Evolutionary conservation across 2,329 filamentous ascomycete genomes (phyloP), one percentile per base, ranked within the genome.

Genomic region (Botrytis deweyae): DNA sequence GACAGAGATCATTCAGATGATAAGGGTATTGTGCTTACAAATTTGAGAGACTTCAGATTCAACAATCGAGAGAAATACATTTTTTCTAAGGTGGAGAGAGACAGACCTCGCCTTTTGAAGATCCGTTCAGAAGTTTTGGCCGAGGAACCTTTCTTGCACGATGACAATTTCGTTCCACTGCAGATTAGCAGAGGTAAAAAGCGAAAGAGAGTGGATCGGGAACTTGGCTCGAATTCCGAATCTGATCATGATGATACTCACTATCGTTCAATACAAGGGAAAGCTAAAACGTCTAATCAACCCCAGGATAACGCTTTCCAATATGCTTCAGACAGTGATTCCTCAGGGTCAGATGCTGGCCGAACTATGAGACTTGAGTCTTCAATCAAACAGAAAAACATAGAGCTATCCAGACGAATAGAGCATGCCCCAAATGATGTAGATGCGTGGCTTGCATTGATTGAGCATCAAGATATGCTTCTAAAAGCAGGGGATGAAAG

Each of bases 361-460:
- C 77, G 81, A 38, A 76, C 80, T 5, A 79, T 81, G 29, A 81
- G 81, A 33, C 74, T 80, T 14, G 83, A 86, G 68, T 83, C 86
- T 44, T 84, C 87, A 3, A 81, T 88, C 4, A 88, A 85, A 63
- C 83, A 86, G 79, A 87, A 83, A 73, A 89, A 89, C 22, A 85
- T 91, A 0, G 84, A 90, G 70, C 84, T 98, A 12, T 88, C 87
- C 4, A 88, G 87, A 20, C 86, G 82, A 44, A 89, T 94, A 49
- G 90, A 91, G 72, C 85, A 91, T 1, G 82, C 88, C 36, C 93
- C 94, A 1, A 81, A 86, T 9, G 88, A 97, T 78, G 85, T 93
- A 33, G 84, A 90, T 61, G 86, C 89, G 29, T 98, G 95, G 95
- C 82, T 97, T 25, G 86, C 88, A 55, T 85, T 98, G n/a, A 91